A percentile compares a stretch with the other conserved stretches of the same genome.
Conservation (phyloP, 169 alveolate genomes). For the Plasmodium yoelii region DNA sequence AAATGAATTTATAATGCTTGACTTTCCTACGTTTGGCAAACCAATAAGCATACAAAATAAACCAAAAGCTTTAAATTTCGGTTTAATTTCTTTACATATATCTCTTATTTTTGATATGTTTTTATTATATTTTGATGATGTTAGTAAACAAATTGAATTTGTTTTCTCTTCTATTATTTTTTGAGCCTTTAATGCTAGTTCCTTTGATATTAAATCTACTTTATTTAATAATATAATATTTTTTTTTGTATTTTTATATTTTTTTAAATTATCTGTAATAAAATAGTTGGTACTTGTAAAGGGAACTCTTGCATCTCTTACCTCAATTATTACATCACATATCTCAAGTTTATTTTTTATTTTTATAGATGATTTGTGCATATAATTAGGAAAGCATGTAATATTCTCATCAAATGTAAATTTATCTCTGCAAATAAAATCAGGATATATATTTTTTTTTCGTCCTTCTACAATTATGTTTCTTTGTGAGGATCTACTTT, state of each 20-base stretch:
- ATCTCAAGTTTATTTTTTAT: constrained; percentile 68
- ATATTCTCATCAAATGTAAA: constrained; percentile 58
- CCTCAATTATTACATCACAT: constrained; percentile 74
- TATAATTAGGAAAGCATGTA: constrained; percentile 73
- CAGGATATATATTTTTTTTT: constrained; percentile 17
- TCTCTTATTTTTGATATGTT: constrained; percentile 69
- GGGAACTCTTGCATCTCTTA: constrained; percentile 82
- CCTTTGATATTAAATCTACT: constrained; percentile 76
- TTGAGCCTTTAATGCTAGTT: constrained; percentile 57
- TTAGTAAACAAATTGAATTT: constrained; percentile 46
- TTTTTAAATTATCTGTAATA: constrained; percentile 38
- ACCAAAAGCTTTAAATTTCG: constrained; percentile 70
- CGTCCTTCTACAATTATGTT: background rate
- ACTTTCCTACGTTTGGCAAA: constrained; percentile 99
- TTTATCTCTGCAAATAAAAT: constrained; percentile 44
- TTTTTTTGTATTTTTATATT: constrained; percentile 8
- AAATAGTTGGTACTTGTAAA: constrained; percentile 77
- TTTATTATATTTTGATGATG: constrained; percentile 66
- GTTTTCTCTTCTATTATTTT: constrained; percentile 60
- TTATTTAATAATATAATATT: constrained; percentile 79
- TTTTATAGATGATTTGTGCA: constrained; percentile 69
- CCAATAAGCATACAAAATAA: constrained; percentile 89
- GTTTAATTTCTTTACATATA: constrained; percentile 68
- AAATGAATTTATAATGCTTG: constrained; percentile 94
- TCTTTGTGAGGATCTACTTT: background rate